These are phyloP conservation scores for Xylariaceae sp. DNA, from an alignment of 2,329 filamentous ascomycete species.

Conservation along the genomic window DNA sequence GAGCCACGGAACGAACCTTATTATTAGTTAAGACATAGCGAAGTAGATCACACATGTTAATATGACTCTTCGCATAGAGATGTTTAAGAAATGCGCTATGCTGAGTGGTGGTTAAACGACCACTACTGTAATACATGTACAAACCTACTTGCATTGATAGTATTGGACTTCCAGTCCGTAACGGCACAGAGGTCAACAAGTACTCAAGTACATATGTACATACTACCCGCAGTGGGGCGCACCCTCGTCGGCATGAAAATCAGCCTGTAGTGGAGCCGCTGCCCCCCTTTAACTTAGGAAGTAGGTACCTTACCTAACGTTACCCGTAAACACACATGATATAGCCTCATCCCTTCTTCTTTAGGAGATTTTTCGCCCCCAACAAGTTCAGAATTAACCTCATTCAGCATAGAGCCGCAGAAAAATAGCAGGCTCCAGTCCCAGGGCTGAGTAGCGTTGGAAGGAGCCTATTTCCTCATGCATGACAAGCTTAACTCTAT, in stretches of 20 bases:
- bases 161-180: too few relatives aligned
- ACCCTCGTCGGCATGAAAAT: not conserved
- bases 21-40: too few relatives aligned
- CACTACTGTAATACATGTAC: too few relatives aligned
- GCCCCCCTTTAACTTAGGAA: not conserved
- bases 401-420: conserved; percentile 30
- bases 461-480: conserved; percentile 31
- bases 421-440: conserved; percentile 22
- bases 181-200: too few relatives aligned
- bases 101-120: not conserved
- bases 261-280: not conserved
- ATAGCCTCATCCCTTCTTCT: conserved; percentile 1
- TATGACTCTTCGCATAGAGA: too few relatives aligned
- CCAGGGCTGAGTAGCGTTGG: conserved; percentile 20
- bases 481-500: conserved; percentile 25
- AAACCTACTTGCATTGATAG: too few relatives aligned
- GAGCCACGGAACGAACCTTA: too few relatives aligned
- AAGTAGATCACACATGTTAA: too few relatives aligned
- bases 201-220: not conserved
- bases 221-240: not conserved
- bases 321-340: not conserved
- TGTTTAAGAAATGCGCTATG: not conserved
- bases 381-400: conserved; percentile 24
- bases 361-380: conserved; percentile 18
- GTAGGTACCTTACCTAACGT: too few relatives aligned